Percentiles rank a stretch among this genome's conserved stretches.
Evolutionary conservation across 2,329 filamentous ascomycete genomes (phyloP).

Genomic region (Aspergillus tanneri): DNA sequence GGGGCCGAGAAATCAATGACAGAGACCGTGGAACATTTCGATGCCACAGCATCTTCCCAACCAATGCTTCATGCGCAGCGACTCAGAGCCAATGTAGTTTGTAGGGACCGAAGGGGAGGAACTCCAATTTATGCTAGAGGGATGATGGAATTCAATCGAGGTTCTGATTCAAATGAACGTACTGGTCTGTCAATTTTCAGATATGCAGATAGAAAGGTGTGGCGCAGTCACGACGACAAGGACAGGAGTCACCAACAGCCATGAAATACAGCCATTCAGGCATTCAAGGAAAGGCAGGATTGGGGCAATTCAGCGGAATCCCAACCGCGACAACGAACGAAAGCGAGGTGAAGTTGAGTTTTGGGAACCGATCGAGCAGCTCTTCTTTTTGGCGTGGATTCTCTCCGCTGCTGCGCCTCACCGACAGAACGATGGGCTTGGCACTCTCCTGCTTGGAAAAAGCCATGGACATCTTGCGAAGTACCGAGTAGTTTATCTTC

Average conservation of each 20-base stretch:
- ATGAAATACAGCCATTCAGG: neutral
- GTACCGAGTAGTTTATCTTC: too few species aligned
- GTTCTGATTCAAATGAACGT: neutral
- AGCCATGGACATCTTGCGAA: too few species aligned
- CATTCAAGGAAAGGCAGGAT: neutral
- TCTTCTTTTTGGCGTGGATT: neutral
- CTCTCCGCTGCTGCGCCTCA: constrained; percentile 9
- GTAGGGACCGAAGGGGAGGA: neutral
- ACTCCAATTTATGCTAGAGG: neutral
- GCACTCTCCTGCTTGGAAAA: neutral
- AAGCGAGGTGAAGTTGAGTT: constrained; percentile 4
- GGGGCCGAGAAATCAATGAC: constrained; percentile 18
- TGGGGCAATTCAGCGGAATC: neutral
- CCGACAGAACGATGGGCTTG: constrained; percentile 6
- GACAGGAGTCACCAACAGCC: neutral
- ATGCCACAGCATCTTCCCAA: constrained; percentile 9
- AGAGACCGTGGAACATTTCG: constrained; percentile 26
- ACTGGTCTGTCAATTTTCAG: neutral
- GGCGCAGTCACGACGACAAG: neutral
- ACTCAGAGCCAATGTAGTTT: neutral
- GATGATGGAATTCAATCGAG: neutral
- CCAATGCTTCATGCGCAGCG: neutral
- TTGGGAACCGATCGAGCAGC: neutral
- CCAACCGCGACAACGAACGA: neutral
- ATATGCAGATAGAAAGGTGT: neutral